Evolutionary conservation across 768 basidiomycete species (phyloP), one percentile per base, ranked within the genome.

Genomic region (Mycena galericulata): DNA sequence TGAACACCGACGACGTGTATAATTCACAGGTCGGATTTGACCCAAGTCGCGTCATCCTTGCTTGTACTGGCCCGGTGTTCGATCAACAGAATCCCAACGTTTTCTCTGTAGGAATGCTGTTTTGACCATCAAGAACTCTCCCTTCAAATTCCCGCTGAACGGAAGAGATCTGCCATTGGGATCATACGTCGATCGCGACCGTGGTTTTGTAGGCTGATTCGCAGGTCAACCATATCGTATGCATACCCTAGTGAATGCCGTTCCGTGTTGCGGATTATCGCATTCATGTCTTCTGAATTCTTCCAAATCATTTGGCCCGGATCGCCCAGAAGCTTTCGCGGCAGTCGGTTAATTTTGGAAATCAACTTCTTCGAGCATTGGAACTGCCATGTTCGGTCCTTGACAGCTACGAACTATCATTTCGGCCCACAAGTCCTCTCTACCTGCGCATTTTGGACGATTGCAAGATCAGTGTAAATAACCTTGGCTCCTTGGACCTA

Each of bases 131-230:
- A 26, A 55, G 40, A 15, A 24, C 41, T 6, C 36, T 17, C 36
- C 34, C 17, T 46, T 50, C 59, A 49, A 60, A 49, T 46, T n/a
- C n/a, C n/a, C n/a, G n/a, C 41, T 41, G 34, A 36, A 36, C 14
- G 8, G 46, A 58, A 43, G 43, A 43, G 43, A 60, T 60, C 46
- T 47, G n/a, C n/a, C n/a, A n/a, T n/a, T n/a, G n/a, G n/a, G n/a
- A n/a, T 38, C 38, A 11, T 56, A 26, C 27, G 47, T 30, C 12
- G 47, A 29, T 49, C 12, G 47, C 17, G n/a, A 29, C 54, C 15
- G 15, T 27, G 38, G 30, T 29, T 57, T 43, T 26, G 56, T 38
- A 43, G 34, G 4, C 38, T 40, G 54, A 56, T 41, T 36, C 38
- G 22, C 12, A 53, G 32, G 50, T 53, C 7, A 34, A 26, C 34